A percentile compares a stretch with the other conserved stretches of the same genome.
Evolutionary conservation across 2,329 filamentous ascomycete species (phyloP).

Genomic region (Cladosporium oxysporum): DNA sequence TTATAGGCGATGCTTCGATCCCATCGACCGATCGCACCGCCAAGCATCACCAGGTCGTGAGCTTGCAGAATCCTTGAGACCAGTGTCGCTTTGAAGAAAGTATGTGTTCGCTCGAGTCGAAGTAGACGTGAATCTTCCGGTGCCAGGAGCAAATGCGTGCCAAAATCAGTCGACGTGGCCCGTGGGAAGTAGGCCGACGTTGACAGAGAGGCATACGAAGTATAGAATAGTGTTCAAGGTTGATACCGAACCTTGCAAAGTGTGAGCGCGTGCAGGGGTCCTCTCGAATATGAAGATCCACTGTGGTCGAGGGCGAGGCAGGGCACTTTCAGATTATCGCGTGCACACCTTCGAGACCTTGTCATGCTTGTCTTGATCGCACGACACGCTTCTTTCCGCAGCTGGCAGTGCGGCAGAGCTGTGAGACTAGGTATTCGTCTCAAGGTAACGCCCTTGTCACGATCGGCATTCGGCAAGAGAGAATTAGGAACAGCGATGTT

Average conservation of each 20-base stretch:
- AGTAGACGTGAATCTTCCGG: background rate
- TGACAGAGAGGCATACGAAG: background rate
- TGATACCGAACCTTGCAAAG: background rate
- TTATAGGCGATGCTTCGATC: slow-evolving; percentile 13
- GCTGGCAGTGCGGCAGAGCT: background rate
- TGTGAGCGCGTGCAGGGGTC: background rate
- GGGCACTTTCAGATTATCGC: background rate
- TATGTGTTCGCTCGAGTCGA: background rate
- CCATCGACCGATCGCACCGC: slow-evolving; percentile 13
- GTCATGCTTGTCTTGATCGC: background rate
- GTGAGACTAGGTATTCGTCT: background rate
- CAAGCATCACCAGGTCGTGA: background rate
- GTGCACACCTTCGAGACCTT: background rate
- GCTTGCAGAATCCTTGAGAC: background rate
- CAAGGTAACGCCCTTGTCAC: background rate
- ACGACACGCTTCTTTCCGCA: background rate
- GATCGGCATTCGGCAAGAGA: background rate
- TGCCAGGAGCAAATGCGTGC: background rate
- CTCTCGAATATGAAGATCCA: background rate
- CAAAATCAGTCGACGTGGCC: background rate
- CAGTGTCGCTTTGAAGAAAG: background rate
- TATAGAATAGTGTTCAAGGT: background rate
- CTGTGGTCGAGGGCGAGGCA: background rate
- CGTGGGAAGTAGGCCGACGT: background rate
- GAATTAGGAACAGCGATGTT: background rate